Base-by-base conservation (phyloP, 805 yeast species). In the Hanseniaspora occidentalis region DNA sequence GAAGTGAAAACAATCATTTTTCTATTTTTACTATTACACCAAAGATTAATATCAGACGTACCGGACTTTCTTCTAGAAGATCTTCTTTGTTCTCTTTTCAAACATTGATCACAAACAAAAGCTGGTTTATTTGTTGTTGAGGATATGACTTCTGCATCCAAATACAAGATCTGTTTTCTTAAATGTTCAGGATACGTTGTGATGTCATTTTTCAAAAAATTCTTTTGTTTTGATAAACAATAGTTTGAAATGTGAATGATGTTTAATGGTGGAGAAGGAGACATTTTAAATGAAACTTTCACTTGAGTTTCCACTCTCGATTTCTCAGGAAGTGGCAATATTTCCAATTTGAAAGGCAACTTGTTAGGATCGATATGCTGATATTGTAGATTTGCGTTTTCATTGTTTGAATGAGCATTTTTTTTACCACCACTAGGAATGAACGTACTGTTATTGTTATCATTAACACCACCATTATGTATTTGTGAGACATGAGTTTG, bases 231-330 rank as follows among this genome's bases (percentile, higher is more conserved):
- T 11, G 95, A 79, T 38, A 89, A 81, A 26, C 94, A 75, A 56
- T 86, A 94, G 42, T 84, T 72, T 6, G 97, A 95, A 36, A 92
- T 62, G 56, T 84, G 92, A 25, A 92, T 61, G 38, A 84, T 61
- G 38, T 70, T 67, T 50, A 84, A 81, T 4, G 74, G 69, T 1
- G 95, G 94, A 1, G 89, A 75, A 1, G 96, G 95, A 23, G 77
- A 69, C 35, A 89, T 64, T 7, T 70, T 57, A 17, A 89, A 61
- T 35, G 70, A 69, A 34, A 94, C 64, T 57, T 85, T 88, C 55
- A 92, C 84, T 62, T 92, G 98, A 13, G 96, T 89, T 61, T 89
- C 98, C 6, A 89, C 98, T 48, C 98, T 73, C 10, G 96, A 84
- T 49, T 76, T 77, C 4, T 73, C 62, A 2, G 96, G 96, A 35